These are phyloP conservation scores for Mimosa pudica DNA, from an alignment of 306 rosid genomes.

Conservation along the genomic window DNA sequence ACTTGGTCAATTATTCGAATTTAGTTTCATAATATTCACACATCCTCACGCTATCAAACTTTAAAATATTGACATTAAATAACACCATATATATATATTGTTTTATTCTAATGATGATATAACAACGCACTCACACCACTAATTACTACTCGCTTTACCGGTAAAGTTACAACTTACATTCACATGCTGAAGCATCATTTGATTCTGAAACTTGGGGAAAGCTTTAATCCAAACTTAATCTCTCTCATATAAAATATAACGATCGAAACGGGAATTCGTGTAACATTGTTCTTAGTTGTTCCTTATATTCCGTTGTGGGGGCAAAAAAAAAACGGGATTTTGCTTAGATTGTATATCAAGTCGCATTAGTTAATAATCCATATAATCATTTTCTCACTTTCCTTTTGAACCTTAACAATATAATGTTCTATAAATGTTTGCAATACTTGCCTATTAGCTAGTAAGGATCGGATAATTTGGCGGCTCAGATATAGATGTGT, in stretches of 20 bases:
- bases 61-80: neutral
- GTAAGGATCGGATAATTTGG: neutral
- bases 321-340: neutral
- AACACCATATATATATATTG: neutral
- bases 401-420: neutral
- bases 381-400: neutral
- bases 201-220: neutral
- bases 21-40: neutral
- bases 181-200: neutral
- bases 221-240: neutral
- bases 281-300: neutral
- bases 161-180: neutral
- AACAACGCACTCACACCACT: neutral
- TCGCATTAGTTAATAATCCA: neutral
- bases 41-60: neutral
- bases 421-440: neutral
- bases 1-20: neutral
- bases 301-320: neutral
- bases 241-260: neutral
- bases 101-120: neutral
- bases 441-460: neutral
- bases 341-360: constrained; percentile 1
- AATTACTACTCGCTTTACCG: neutral
- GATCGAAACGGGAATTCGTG: neutral
- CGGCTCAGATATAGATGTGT: neutral